Evolutionary conservation across 192 early-diverging fungal genomes (phyloP), one percentile per base, ranked within the genome.

Genomic region (Helicostylum pulchrum): DNA sequence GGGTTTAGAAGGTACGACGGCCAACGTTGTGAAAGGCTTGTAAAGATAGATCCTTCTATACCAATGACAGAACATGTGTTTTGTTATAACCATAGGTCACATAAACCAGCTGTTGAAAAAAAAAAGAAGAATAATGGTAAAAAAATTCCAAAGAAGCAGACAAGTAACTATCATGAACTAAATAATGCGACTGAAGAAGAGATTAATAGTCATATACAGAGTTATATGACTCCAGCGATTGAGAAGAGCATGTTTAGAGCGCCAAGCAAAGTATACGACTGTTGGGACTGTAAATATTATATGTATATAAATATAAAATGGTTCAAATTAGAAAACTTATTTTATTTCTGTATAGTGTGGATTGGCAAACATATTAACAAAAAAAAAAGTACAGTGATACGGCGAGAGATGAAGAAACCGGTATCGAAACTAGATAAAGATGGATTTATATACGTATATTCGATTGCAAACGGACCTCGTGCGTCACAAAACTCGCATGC

Each of bases 251-350:
- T 54, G n/a, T 9, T 59, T 14, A 44, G 43, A 36, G 11, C 57
- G 14, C 43, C 57, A 15, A 7, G 1, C 14, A 59, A 59, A 23
- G 1, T 59, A 59, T 59, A 44, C 15, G 20, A 59, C 11, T 59
- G 57, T 42, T 59, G 42, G 57, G 7, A 43, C 4, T 59, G 57
- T 59, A 59, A 59, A 17, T 59, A 48, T 17, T 48, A 26, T 26
- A 26, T 26, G 2, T 2, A 26, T 2, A 26, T 2, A 26, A 0
- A 26, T 26, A 26, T 2, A 26, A 26, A 2, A 26, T 26, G 26
- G 2, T 26, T 26, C 1, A 26, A 26, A 2, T 26, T n/a, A n/a
- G n/a, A n/a, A 26, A 26, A 26, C 26, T 26, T 26, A 26, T 26
- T 26, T 26, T 26, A 26, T 26, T 26, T 26, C n/a, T 47, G n/a